phyloP scores from a whole-genome alignment of 2,329 filamentous ascomycete genomes.

The Stemphylium vesicarium region DNA sequence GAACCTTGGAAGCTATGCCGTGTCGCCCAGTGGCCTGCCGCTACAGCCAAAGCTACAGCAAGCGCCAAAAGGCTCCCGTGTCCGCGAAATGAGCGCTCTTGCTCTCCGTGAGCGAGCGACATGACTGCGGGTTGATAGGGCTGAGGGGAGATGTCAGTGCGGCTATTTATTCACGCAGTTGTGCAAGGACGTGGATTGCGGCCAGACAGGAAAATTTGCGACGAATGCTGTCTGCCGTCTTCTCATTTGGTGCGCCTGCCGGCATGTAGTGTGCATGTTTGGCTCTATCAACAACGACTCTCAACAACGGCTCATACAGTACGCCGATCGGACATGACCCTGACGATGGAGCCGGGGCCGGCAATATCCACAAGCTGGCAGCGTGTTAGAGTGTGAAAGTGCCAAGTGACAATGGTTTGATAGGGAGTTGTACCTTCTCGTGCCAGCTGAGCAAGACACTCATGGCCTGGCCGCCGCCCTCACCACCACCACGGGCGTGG shows the following conservation, averaged over 20 bases:
- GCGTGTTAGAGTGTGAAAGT: constrained; percentile 18
- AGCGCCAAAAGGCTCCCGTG: constrained; percentile 13
- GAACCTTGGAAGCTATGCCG: constrained; percentile 38
- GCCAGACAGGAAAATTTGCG: constrained; percentile 18
- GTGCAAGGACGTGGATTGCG: constrained; percentile 27
- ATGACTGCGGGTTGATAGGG: constrained; percentile 15
- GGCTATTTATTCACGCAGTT: constrained; percentile 22
- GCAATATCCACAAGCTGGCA: constrained; percentile 82
- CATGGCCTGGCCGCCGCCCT: constrained; percentile 85
- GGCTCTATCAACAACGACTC: neutral
- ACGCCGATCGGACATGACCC: constrained; percentile 95
- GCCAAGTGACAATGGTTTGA: neutral
- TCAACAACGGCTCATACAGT: constrained; percentile 66
- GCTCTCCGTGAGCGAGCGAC: constrained; percentile 5
- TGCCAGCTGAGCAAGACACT: constrained; percentile 98
- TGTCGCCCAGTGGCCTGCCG: constrained; percentile 5
- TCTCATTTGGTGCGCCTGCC: neutral
- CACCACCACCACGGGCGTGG: constrained; percentile 62
- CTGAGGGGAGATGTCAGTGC: constrained; percentile 31
- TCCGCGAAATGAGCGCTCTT: constrained; percentile 16
- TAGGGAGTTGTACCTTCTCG: constrained; percentile 69
- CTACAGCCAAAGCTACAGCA: constrained; percentile 3
- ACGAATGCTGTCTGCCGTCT: constrained; percentile 15
- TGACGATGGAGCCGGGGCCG: constrained; percentile 84
- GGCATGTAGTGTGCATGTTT: neutral